phyloP scores from a whole-genome alignment of 83 land plant species.

The Diphasiastrum complanatum region DNA sequence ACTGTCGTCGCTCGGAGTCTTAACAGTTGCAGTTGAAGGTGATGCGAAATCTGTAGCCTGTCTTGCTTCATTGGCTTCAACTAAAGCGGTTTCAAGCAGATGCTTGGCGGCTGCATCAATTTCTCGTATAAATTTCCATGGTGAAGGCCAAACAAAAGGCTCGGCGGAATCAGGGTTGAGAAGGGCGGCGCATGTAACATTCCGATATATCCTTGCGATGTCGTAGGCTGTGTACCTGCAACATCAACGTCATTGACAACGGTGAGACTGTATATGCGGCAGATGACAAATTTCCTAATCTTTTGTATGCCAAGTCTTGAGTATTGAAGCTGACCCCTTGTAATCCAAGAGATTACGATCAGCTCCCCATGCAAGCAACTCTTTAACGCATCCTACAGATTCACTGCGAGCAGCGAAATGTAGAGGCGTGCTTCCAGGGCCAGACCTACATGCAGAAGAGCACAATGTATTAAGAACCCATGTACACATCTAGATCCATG shows the following conservation, averaged over 20 bases:
- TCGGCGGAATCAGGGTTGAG: constrained; percentile 61
- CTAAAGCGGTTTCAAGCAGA: constrained; percentile 52
- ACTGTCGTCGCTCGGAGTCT: too few species aligned
- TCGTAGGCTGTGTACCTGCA: constrained; percentile 67
- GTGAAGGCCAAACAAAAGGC: constrained; percentile 76
- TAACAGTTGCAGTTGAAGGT: too few species aligned
- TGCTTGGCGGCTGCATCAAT: constrained; percentile 54
- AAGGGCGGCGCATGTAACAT: constrained; percentile 54
- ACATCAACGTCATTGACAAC: not conserved
- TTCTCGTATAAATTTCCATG: constrained; percentile 61
- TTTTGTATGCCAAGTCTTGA: not conserved
- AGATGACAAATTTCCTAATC: not conserved
- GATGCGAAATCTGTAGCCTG: too few species aligned
- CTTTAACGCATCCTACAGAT: constrained; percentile 45
- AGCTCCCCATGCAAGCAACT: constrained; percentile 82
- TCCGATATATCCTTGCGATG: constrained; percentile 51
- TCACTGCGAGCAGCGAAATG: constrained; percentile 74
- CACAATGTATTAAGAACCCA: not conserved
- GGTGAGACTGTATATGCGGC: too few species aligned
- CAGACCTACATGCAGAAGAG: constrained; percentile 27
- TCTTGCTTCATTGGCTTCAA: constrained; percentile 60
- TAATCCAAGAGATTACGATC: constrained; percentile 57
- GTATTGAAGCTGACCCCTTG: constrained; percentile 33
- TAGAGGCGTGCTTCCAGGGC: constrained; percentile 63
- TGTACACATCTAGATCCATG: not conserved